Evolutionary conservation across 306 rosid genomes (phyloP), one percentile per base, ranked within the genome.

Genomic region (Trichosanthes truncata): DNA sequence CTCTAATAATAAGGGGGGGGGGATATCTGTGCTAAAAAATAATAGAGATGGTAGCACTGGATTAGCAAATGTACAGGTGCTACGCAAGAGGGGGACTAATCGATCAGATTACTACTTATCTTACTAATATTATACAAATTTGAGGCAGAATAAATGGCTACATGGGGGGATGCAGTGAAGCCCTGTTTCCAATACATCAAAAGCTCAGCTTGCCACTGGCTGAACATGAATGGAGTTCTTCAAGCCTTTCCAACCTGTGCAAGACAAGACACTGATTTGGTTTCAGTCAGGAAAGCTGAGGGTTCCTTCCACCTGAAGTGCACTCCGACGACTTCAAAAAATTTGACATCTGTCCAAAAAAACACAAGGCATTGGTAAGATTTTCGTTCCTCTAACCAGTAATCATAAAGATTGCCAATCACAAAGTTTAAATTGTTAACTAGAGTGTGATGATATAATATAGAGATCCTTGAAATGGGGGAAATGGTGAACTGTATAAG

Each of bases 41-140:
- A 48, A 48, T 45, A 74, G 26, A 74, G 25, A 74, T 26, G 45
- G 61, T 31, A 49, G 59, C 59, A 51, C 49, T 52, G 25, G 21
- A 33, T 74, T 51, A 74, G 62, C 78, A 17, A n/a, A 74, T 74
- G 45, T 74, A 74, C 78, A 74, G 45, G 29, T 20, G 62, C 78
- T 51, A 74, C 45, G 60, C 26, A 33, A 18, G 56, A 74, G 61
- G 40, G 78, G 57, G 23, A 2, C 78, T 74, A 74, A 74, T 51
- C 46, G 26, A 74, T 74, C 78, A 33, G 17, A 29, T 51, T 48
- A 29, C 61, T 49, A 49, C 62, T 35, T 66, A 51, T 18, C 9
- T 66, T 66, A 66, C 74, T 48, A 66, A 48, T 74, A 74, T 49
- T 74, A 74, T 74, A 74, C 78, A 74, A 8, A 49, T 74, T 74